These are phyloP conservation scores for Fusarium coicis DNA, from an alignment of 2,329 filamentous ascomycete genomes.

Conservation along the genomic window DNA sequence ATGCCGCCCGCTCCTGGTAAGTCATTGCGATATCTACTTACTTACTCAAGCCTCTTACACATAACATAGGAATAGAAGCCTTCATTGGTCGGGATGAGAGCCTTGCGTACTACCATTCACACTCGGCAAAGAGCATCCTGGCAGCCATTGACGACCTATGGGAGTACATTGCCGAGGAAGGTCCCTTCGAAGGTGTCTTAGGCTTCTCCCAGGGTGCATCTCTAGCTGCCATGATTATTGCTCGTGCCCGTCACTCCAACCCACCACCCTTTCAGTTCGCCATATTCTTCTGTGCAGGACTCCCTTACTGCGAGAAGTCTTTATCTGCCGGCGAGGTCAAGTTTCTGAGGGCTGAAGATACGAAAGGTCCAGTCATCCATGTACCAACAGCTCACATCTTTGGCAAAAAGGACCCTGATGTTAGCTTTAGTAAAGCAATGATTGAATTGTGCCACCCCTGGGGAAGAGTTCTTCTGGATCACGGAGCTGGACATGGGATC, in stretches of 20 bases:
- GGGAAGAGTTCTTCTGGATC: neutral
- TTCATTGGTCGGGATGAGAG: neutral
- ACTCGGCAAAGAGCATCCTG: neutral
- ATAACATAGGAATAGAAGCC: neutral
- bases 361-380: neutral
- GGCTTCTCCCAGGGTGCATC: neutral
- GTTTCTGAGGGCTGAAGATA: neutral
- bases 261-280: constrained; percentile 3
- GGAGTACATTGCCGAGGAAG: neutral
- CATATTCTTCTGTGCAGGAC: constrained; percentile 5
- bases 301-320: neutral
- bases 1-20: neutral
- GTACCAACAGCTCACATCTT: neutral
- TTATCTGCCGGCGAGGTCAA: neutral
- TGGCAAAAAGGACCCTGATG: constrained; percentile 1
- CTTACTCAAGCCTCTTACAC: neutral
- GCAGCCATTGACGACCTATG: neutral
- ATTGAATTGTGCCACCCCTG: neutral
- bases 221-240: neutral
- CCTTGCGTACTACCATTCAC: neutral
- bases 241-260: neutral
- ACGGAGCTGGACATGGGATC: constrained; percentile 7
- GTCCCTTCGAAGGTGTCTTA: neutral
- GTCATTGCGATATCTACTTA: too few species aligned
- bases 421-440: neutral